Evolutionary conservation across 805 yeast species (phyloP), one percentile per base, ranked within the genome.

Genomic region (Nakazawaea ishiwadae): DNA sequence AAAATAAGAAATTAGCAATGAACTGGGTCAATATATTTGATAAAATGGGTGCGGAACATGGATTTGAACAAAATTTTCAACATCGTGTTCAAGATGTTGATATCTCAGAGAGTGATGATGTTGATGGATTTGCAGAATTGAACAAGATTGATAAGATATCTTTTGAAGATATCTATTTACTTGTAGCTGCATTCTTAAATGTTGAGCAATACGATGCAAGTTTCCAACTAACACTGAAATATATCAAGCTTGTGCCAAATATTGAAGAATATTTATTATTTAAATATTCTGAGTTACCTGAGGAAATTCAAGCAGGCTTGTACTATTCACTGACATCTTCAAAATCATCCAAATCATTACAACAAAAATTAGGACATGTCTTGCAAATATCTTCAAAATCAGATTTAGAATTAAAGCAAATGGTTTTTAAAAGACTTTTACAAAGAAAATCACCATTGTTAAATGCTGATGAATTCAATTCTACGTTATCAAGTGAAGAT

Each of bases 351-450:
- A 20, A 35, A 21, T 16, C 4, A 3, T 10, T 26, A 7, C 12
- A 20, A 19, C 11, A 16, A 23, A 24, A 26, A 19, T 18, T 31
- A 11, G 27, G 7, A 5, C 12, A 3, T n/a, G 29, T 36, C 23
- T 31, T 31, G 30, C 29, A 30, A n/a, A 19, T 35, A 6, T 31
- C 44, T 3, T 3, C 21, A 15, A 36, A 36, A 31, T 31, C 44
- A 4, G 44, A 41, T 7, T 17, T 31, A 19, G 44, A 40, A 36
- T 41, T 35, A 29, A 41, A 41, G n/a, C 40, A 41, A 31, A 19
- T 36, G 29, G 31, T 31, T 11, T 41, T 41, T 34, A 36, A 31
- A 23, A 31, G 44, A 26, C 19, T 35, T 17, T 24, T 40, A 10
- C 40, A 41, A 27, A 23, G 37, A 11, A 41, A 41, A 35, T 35